A percentile compares a stretch with the other conserved stretches of the same genome.
These are phyloP conservation scores for Cynanchum wilfordii DNA, from an alignment of 257 asterid genomes.

Conservation along the genomic window DNA sequence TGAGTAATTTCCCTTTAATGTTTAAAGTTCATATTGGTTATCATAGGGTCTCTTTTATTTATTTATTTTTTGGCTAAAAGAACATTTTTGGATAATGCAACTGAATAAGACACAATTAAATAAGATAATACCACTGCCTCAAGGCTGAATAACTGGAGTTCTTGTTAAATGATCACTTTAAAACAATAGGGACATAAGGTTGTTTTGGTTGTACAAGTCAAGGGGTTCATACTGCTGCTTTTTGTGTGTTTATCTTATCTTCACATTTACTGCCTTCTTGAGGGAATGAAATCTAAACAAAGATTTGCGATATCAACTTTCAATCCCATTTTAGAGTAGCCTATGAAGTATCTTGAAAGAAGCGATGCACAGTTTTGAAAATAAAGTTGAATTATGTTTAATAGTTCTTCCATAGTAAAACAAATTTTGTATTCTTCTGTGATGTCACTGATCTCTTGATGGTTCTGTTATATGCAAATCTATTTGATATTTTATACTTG, in stretches of 20 bases:
- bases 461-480: background rate
- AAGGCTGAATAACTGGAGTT: background rate
- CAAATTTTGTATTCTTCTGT: background rate
- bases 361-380: background rate
- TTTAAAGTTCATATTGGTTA: background rate
- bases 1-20: background rate
- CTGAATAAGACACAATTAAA: background rate
- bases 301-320: background rate
- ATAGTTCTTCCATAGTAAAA: background rate
- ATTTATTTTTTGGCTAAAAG: background rate
- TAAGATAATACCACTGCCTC: background rate
- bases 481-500: slow-evolving; percentile 11
- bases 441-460: background rate
- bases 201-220: background rate
- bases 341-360: background rate
- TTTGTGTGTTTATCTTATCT: too few relatives aligned
- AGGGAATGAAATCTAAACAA: background rate
- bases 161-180: background rate
- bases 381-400: background rate
- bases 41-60: background rate
- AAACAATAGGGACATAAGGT: background rate
- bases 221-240: background rate
- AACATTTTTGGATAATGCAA: background rate
- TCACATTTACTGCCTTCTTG: background rate
- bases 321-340: background rate